Base-by-base conservation (phyloP, 2,329 filamentous ascomycete genomes). In the Diaporthe nobilis region DNA sequence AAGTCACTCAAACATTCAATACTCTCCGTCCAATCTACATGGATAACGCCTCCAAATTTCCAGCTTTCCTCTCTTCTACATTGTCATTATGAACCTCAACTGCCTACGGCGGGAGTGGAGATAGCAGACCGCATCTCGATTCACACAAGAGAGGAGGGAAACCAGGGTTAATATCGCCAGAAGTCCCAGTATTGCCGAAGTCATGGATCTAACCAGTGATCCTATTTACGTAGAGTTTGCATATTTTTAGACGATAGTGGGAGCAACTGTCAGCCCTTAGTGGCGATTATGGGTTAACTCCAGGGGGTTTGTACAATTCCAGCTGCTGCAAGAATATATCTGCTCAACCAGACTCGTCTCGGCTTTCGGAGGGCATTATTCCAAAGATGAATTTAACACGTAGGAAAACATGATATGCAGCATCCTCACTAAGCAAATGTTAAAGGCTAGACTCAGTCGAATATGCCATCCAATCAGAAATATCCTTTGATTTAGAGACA, bases 51-150 rank as follows among this genome's bases (percentile, higher is more conserved):
- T 55, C 51, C 10, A 12, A 15, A 10, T 6, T 9, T 65, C 78
- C 80, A 2, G 22, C 88, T 88, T 80, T 81, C 68, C 80, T 81
- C 0, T 83, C 75, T 82, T 80, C 68, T 82, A 3, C 80, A 82
- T 61, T 81, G 82, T 57, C 77, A 77, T 13, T 39, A 39, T 12
- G 9, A 82, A 78, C 61, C 58, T 83, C 4, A 81, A 83, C 65
- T 79, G 73, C 20, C 51, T 78, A 9, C 82, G 80, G 79, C 81
- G 80, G 80, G 70, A 79, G 22, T 82, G 81, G 81, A 80, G 83
- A 72, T 20, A 37, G 8, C 51, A 55, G 25, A 55, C 28, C 12
- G 10, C 51, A 28, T 55, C 51, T 9, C 25, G 25, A 12, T 13
- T 31, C 25, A 55, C 51, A 13, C n/a, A 28, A 10, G 34, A 55